Evolutionary conservation across 768 basidiomycete species (phyloP), one percentile per base, ranked within the genome.

Genomic region (Boletus rufocinnamomeus): DNA sequence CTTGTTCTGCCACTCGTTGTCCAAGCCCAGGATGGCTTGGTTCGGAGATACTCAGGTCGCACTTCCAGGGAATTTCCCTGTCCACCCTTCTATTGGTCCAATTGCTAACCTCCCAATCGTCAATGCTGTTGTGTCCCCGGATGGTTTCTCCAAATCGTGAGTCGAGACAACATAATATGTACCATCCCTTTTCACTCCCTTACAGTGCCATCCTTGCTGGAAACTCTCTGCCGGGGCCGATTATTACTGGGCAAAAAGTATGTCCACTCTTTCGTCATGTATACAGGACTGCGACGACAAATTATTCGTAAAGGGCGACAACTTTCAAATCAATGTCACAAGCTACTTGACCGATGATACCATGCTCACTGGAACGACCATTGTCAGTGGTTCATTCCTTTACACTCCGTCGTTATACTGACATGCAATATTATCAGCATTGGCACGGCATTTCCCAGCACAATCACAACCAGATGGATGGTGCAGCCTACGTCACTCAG

Each of bases 221-320:
- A 54, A 74, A 76, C 4, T 45, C 65, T 13, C 76, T 77, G 44
- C 78, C 77, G 14, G 79, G 76, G 2, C 73, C 74, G 1, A 63
- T 75, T 11, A 76, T 80, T 41, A 66, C 72, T 21, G 77, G 72
- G 44, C 70, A 70, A 50, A 79, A 77, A 56, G 73, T 68, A 40
- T 10, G 59, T 28, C 32, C n/a, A 10, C 11, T 13, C 9, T 45
- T 25, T 25, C 56, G 16, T 16, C 57, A 7, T 10, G 35, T 6
- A 38, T 47, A 10, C 25, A 30, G 30, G 14, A 10, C 46, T 6
- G 25, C 7, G 19, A 40, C 43, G 23, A 50, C 35, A 23, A 55
- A 50, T 13, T 17, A 27, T n/a, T 45, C 19, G 30, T 49, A 28
- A 30, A 59, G 57, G 59, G 62, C 4, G 53, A 67, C 55, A 57